Percentiles rank a stretch among this genome's conserved stretches.
Evolutionary conservation across 1,139 yeast species (phyloP).

Genomic region (Saccharomyces hybrid): DNA sequence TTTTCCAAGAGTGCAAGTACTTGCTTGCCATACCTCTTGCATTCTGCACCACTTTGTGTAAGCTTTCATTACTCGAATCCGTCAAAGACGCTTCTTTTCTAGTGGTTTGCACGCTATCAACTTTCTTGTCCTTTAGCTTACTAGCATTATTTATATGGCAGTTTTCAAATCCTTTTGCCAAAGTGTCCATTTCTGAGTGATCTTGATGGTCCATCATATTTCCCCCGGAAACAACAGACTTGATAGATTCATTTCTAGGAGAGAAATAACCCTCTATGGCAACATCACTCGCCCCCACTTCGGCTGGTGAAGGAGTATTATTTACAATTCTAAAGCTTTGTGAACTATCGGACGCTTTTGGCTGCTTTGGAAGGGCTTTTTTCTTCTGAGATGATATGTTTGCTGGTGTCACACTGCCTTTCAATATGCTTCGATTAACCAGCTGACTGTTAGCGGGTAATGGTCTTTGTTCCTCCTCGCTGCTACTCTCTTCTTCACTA

Average conservation of each 20-base stretch:
- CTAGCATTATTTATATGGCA: constrained; percentile 11
- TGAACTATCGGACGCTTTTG: constrained; percentile 2
- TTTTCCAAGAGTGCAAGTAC: constrained; percentile 23
- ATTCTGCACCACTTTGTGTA: constrained; percentile 18
- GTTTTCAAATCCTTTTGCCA: not conserved
- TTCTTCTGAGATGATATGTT: not conserved
- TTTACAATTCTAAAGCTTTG: constrained; percentile 10
- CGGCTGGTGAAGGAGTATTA: constrained; percentile 17
- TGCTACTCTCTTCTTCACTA: constrained; percentile 19
- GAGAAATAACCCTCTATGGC: constrained; percentile 40
- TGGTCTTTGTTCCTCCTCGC: constrained; percentile 6
- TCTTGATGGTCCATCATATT: constrained; percentile 3
- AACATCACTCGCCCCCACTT: constrained; percentile 37
- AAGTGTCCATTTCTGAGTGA: not conserved
- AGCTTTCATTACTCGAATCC: constrained; percentile 11
- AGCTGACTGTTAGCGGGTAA: not conserved
- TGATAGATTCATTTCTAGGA: constrained; percentile 26
- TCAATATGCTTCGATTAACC: not conserved
- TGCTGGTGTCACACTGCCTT: not conserved
- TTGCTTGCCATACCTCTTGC: constrained; percentile 22
- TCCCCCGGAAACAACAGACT: constrained; percentile 21
- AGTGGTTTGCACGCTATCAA: constrained; percentile 4
- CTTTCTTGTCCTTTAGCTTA: constrained; percentile 5
- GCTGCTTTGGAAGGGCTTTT: not conserved
- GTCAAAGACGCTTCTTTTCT: constrained; percentile 2